Percentiles rank a stretch among this genome's conserved stretches.
phyloP scores from a whole-genome alignment of 139 green algal species.

The Volvox reticuliferus region DNA sequence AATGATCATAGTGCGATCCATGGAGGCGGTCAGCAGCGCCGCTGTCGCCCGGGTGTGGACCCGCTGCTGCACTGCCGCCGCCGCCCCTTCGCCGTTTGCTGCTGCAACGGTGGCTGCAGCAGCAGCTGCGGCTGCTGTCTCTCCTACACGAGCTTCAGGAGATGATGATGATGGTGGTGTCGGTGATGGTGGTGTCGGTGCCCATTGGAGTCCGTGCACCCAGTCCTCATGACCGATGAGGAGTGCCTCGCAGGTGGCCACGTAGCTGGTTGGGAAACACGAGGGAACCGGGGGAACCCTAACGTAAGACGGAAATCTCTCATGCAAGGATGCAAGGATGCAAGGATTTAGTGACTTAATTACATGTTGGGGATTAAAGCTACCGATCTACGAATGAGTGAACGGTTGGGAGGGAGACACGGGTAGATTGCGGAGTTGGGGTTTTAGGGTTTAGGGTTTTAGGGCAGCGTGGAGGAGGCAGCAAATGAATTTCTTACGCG shows the following conservation, averaged over 20 bases:
- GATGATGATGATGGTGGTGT: background rate
- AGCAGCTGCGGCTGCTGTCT: constrained; percentile 17
- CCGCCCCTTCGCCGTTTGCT: constrained; percentile 25
- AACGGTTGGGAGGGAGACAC: too few species aligned
- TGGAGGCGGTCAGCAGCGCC: constrained; percentile 89
- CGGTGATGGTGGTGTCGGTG: constrained; percentile 42
- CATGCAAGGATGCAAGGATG: too few species aligned
- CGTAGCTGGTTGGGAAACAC: constrained; percentile 47
- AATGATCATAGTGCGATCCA: constrained; percentile 97
- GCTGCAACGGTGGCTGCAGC: constrained; percentile 32
- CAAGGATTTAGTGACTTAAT: too few species aligned
- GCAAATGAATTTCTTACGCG: too few species aligned
- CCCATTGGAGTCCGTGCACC: constrained; percentile 90
- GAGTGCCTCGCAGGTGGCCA: constrained; percentile 81
- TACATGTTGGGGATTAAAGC: too few species aligned
- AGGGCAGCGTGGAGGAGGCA: too few species aligned
- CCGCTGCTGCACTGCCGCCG: background rate
- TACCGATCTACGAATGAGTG: too few species aligned
- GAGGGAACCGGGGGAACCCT: too few species aligned
- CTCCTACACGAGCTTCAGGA: too few species aligned
- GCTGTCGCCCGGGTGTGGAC: constrained; percentile 8
- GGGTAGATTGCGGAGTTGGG: too few species aligned
- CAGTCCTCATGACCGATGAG: constrained; percentile 96
- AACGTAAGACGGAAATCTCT: too few species aligned
- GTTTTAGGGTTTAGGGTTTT: too few species aligned